Evolutionary conservation across 2,329 filamentous ascomycete genomes (phyloP), one percentile per base, ranked within the genome.

Genomic region (Ophiostoma perfectum): DNA sequence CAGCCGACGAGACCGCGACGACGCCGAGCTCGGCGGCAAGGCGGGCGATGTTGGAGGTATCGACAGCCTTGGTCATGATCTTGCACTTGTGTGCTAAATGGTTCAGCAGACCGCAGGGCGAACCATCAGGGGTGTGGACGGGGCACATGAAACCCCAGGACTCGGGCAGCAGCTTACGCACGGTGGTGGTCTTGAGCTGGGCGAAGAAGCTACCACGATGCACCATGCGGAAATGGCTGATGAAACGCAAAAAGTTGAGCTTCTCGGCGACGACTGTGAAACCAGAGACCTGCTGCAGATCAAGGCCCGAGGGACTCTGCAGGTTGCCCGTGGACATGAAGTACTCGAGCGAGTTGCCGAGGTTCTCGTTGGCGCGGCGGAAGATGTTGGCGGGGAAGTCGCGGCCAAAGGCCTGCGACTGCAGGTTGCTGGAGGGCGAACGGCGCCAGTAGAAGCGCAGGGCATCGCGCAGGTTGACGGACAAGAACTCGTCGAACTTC

Each of bases 171-270:
- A 99, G 82, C 78, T 98, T 99, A 81, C 95, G 88, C 66, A 99
- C 95, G 0, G 95, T 95, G 0, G 95, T 99, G 0, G 95, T 99
- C 80, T 97, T 98, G 72, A 99, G 81, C 77, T 98, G 92, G 3
- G 95, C 95, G 78, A 99, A 99, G 85, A 99, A 99, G 77, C 92
- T 95, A 83, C 95, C 95, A 88, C 95, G 88, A 81, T 99, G 95
- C 69, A 99, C 92, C 93, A 97, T 97, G 73, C 95, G 90, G 70
- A 99, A 99, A 79, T 99, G 95, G 78, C 92, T 95, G 81, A 99
- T 96, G 81, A 98, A 99, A 75, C 95, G 92, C 75, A 96, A 88
- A 78, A 98, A 99, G 81, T 99, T 99, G 77, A 99, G 94, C 84
- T 98, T 98, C 78, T 99, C 95, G 2, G 95, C 95, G 66, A 98